Evolutionary conservation across 2,329 filamentous ascomycete genomes (phyloP).

Genomic region (Trichoderma gracile): DNA sequence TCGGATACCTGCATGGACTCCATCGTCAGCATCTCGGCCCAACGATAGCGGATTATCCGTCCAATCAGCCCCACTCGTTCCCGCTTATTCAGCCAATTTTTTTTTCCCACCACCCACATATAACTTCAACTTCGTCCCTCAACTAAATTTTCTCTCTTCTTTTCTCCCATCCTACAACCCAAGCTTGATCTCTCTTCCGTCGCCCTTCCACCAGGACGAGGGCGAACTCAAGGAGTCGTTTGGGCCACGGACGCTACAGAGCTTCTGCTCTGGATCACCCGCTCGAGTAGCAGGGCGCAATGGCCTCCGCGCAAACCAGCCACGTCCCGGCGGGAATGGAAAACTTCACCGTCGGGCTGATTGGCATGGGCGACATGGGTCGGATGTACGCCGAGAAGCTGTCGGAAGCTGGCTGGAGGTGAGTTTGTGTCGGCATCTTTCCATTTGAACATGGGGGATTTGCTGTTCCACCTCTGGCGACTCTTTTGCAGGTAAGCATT

Average conservation of each 20-base stretch:
- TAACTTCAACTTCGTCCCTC: conserved; percentile 6
- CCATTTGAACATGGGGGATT: not conserved
- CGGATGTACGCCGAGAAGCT: conserved; percentile 94
- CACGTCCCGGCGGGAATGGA: conserved; percentile 53
- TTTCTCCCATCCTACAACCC: conserved; percentile 1
- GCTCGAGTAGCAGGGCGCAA: conserved; percentile 32
- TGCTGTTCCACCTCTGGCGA: not conserved
- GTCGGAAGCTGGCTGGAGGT: conserved; percentile 96
- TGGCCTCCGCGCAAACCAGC: conserved; percentile 33
- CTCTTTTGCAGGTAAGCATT: conserved; percentile 25
- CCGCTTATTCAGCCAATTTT: conserved; percentile 13
- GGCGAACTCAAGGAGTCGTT: not conserved
- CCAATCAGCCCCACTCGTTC: not conserved
- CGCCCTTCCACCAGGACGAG: conserved; percentile 4
- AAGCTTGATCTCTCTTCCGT: conserved; percentile 20
- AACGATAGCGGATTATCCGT: conserved; percentile 9
- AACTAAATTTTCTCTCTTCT: conserved; percentile 24
- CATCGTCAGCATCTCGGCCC: not conserved
- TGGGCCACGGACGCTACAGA: conserved; percentile 35
- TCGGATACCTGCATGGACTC: conserved; percentile 13
- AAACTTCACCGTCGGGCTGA: conserved; percentile 82
- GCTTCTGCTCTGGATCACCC: conserved; percentile 29
- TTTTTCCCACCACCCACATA: conserved; percentile 16
- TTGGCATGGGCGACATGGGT: conserved; percentile 99
- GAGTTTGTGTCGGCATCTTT: conserved; percentile 33